phyloP scores from a whole-genome alignment of 768 basidiomycete species.

The Peribolospora kevripleyi region DNA sequence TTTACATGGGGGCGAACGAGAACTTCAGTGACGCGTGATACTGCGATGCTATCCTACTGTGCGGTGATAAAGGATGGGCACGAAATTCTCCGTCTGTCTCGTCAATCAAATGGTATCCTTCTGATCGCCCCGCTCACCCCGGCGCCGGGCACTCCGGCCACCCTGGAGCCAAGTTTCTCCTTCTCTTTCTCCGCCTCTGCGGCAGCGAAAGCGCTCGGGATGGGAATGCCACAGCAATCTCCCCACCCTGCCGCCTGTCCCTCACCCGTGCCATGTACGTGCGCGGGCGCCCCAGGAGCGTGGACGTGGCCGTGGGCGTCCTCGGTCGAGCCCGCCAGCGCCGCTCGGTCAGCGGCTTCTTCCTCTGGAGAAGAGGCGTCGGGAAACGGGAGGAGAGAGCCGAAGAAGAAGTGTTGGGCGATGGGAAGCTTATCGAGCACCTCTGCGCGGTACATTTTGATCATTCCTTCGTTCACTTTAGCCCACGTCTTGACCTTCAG shows the following conservation, averaged over 20 bases:
- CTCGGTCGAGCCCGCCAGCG: background rate
- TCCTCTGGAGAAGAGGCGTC: background rate
- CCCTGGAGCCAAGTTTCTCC: background rate
- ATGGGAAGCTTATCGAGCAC: slow-evolving; percentile 88
- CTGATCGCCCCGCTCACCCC: background rate
- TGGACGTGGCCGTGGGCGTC: background rate
- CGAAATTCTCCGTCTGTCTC: background rate
- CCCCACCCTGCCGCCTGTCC: slow-evolving; percentile 39
- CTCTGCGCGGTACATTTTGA: slow-evolving; percentile 93
- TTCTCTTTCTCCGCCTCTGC: slow-evolving; percentile 31
- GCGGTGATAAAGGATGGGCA: too few relatives aligned
- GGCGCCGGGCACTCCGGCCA: background rate
- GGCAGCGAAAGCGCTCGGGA: slow-evolving; percentile 61
- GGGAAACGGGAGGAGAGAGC: slow-evolving; percentile 34
- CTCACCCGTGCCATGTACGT: slow-evolving; percentile 14
- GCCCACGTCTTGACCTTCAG: slow-evolving; percentile 39
- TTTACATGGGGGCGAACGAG: too few relatives aligned
- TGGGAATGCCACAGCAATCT: slow-evolving; percentile 73
- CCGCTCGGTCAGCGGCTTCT: slow-evolving; percentile 1
- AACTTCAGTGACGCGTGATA: too few relatives aligned
- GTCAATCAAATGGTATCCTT: slow-evolving; percentile 10
- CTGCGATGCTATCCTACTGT: too few relatives aligned
- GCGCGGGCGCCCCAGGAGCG: slow-evolving; percentile 4
- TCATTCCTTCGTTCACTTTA: slow-evolving; percentile 86
- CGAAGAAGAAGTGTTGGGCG: slow-evolving; percentile 87